A percentile compares a stretch with the other conserved stretches of the same genome.
Evolutionary conservation across 306 rosid species (phyloP).

Genomic region (Argentina anserina): DNA sequence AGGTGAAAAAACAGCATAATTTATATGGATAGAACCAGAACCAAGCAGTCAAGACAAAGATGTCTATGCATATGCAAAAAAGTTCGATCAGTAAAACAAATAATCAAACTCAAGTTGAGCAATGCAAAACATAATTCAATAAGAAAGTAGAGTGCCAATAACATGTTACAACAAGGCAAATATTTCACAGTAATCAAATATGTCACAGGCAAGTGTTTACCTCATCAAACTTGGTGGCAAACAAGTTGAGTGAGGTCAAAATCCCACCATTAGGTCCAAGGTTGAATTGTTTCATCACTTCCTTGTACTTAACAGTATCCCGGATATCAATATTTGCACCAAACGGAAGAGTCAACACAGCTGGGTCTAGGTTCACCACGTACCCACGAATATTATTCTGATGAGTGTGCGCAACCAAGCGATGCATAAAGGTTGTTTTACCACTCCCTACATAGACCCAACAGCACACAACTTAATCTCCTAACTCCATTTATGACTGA

Average conservation of each 20-base stretch:
- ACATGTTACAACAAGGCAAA: neutral
- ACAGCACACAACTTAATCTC: conserved; percentile 16
- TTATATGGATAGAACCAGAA: neutral
- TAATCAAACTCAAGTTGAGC: neutral
- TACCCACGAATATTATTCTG: conserved; percentile 57
- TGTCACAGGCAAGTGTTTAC: conserved; percentile 31
- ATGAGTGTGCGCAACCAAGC: conserved; percentile 69
- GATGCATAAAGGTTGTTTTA: conserved; percentile 74
- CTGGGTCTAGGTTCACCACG: conserved; percentile 87
- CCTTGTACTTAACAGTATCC: conserved; percentile 90
- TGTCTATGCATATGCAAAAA: neutral
- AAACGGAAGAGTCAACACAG: conserved; percentile 81
- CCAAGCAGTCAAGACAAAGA: neutral
- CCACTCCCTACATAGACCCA: conserved; percentile 64
- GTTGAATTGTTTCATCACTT: conserved; percentile 92
- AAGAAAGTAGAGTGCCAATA: neutral
- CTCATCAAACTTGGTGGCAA: conserved; percentile 97
- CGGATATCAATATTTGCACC: conserved; percentile 83
- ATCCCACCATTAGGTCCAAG: conserved; percentile 98
- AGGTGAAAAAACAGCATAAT: neutral
- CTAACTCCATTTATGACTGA: neutral
- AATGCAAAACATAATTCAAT: neutral
- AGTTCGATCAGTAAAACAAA: neutral
- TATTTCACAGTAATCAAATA: neutral
- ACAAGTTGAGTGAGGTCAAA: conserved; percentile 88